Evolutionary conservation across 768 basidiomycete genomes (phyloP).

Genomic region (Suillus brevipes): DNA sequence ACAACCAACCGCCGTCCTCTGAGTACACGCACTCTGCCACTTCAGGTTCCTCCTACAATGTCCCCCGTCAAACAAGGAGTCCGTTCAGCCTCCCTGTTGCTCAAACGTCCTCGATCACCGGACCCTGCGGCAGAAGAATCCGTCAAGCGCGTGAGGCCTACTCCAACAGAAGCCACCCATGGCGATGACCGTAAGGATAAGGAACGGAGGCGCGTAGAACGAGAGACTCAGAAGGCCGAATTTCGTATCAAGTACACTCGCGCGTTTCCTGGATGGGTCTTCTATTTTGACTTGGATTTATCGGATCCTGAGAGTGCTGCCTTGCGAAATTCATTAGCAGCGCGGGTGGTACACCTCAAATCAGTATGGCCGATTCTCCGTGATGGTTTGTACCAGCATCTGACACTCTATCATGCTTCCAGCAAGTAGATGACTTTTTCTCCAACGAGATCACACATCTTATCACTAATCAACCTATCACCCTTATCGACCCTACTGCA

Average conservation of each 20-base stretch:
- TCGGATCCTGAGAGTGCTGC: slow-evolving; percentile 38
- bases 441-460: slow-evolving; percentile 85
- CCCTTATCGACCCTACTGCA: slow-evolving; percentile 34
- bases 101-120: slow-evolving; percentile 54
- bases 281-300: slow-evolving; percentile 78
- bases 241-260: slow-evolving; percentile 83
- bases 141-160: slow-evolving; percentile 48
- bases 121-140: slow-evolving; percentile 41
- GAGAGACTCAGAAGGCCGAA: slow-evolving; percentile 60
- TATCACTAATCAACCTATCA: slow-evolving; percentile 60
- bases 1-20: slow-evolving; percentile 50
- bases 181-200: slow-evolving; percentile 44
- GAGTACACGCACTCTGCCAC: slow-evolving; percentile 37
- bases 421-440: slow-evolving; percentile 90
- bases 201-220: slow-evolving; percentile 50
- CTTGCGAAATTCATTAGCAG: slow-evolving; percentile 44
- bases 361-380: slow-evolving; percentile 58
- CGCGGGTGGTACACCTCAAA: slow-evolving; percentile 65
- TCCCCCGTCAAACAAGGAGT: slow-evolving; percentile 35
- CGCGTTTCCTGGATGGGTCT: slow-evolving; percentile 81
- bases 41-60: slow-evolving; percentile 34
- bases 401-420: slow-evolving; percentile 11
- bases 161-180: slow-evolving; percentile 24
- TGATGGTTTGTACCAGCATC: slow-evolving; percentile 2
- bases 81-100: slow-evolving; percentile 32